Percentiles rank a stretch among this genome's conserved stretches.
Conservation (phyloP, 1,284 basidiomycete species). For the Vanrija sp. region DNA sequence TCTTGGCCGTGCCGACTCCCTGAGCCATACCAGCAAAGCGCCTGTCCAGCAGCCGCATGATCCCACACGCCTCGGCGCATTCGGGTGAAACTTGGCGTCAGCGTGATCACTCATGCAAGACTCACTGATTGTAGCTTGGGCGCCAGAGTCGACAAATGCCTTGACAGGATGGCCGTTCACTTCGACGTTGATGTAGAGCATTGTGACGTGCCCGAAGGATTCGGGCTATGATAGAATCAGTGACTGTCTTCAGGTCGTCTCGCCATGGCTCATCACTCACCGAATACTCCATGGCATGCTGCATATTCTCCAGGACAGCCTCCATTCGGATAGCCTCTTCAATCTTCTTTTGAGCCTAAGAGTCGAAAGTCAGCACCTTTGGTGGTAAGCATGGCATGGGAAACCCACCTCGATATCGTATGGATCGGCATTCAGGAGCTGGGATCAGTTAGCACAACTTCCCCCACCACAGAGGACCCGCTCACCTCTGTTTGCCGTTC, state of each 20-base stretch:
- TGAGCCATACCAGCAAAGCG: slow-evolving; percentile 84
- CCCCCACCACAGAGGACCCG: slow-evolving; percentile 42
- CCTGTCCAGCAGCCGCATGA: slow-evolving; percentile 88
- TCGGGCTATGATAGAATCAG: slow-evolving; percentile 63
- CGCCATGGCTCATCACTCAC: slow-evolving; percentile 27
- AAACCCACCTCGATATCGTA: slow-evolving; percentile 70
- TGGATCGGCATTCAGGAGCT: slow-evolving; percentile 71
- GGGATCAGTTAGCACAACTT: slow-evolving; percentile 2
- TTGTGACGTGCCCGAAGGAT: slow-evolving; percentile 87
- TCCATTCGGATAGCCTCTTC: slow-evolving; percentile 91
- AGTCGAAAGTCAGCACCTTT: not conserved
- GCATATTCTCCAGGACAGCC: slow-evolving; percentile 84
- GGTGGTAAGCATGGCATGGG: not conserved
- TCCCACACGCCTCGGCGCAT: slow-evolving; percentile 86
- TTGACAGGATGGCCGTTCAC: slow-evolving; percentile 88
- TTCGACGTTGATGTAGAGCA: slow-evolving; percentile 80
- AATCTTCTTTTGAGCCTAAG: slow-evolving; percentile 71
- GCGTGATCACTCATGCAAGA: slow-evolving; percentile 7
- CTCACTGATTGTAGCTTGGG: slow-evolving; percentile 92
- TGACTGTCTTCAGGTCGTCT: no score
- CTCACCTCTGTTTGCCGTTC: slow-evolving; percentile 60
- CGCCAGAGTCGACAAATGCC: slow-evolving; percentile 97
- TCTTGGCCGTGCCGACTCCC: slow-evolving; percentile 94
- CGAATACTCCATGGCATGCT: slow-evolving; percentile 84
- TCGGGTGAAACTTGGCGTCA: slow-evolving; percentile 75